Evolutionary conservation across 495 filamentous ascomycete species (phyloP).

Genomic region (Durotheca rogersii): DNA sequence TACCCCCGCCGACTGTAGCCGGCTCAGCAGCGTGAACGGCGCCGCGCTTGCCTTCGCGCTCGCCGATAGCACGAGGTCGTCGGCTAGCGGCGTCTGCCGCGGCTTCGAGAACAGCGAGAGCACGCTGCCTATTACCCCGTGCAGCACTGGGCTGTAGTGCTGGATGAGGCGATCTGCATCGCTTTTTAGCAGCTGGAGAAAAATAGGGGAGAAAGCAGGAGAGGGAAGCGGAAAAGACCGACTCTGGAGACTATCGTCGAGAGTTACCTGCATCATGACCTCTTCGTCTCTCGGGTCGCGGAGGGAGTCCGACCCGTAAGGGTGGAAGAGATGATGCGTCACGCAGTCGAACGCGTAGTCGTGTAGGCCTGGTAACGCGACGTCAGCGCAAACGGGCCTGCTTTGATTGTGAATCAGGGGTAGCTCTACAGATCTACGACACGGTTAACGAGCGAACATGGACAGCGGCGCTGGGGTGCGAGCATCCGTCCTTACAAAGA

Average conservation of each 20-base stretch:
- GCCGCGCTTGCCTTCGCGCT: slow-evolving; percentile 37
- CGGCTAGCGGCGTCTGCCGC: slow-evolving; percentile 48
- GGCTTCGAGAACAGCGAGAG: slow-evolving; percentile 47
- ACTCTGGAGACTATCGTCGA: slow-evolving; percentile 65
- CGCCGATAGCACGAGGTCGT: slow-evolving; percentile 44
- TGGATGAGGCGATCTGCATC: slow-evolving; percentile 45
- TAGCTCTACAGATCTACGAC: slow-evolving; percentile 15
- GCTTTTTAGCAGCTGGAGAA: neutral
- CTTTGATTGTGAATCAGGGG: neutral
- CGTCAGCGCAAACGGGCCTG: slow-evolving; percentile 7
- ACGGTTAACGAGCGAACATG: slow-evolving; percentile 17
- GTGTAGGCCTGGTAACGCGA: slow-evolving; percentile 43
- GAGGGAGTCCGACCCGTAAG: slow-evolving; percentile 59
- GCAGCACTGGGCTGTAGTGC: slow-evolving; percentile 43
- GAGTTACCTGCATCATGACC: slow-evolving; percentile 65
- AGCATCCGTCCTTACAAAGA: slow-evolving; percentile 60
- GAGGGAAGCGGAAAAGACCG: slow-evolving; percentile 17
- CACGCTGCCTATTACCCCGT: slow-evolving; percentile 40
- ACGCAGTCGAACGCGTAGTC: slow-evolving; percentile 67
- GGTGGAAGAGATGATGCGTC: slow-evolving; percentile 65
- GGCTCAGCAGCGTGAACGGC: slow-evolving; percentile 48
- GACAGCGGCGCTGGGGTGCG: neutral
- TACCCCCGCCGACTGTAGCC: slow-evolving; percentile 40
- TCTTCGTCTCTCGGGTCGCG: slow-evolving; percentile 50
- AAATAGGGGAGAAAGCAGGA: no score